A percentile compares a stretch with the other conserved stretches of the same genome.
phyloP scores from a whole-genome alignment of 352 stramenopile genomes.

The Thalassiosira hispida region DNA sequence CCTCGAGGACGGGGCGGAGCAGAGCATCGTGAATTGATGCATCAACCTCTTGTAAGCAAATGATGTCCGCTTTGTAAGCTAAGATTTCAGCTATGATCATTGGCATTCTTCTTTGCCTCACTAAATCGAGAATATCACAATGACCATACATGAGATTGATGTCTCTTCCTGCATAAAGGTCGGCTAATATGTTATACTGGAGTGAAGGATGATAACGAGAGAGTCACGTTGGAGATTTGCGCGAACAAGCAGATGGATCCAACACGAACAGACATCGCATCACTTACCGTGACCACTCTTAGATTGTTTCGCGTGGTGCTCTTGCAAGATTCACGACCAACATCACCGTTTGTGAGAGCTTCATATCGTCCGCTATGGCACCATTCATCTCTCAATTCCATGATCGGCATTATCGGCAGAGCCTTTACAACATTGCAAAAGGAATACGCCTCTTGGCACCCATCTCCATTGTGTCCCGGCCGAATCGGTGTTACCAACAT shows the following conservation, averaged over 20 bases:
- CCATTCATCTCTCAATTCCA: slow-evolving; percentile 43
- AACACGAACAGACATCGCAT: not conserved
- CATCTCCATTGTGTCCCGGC: slow-evolving; percentile 35
- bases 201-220: not conserved
- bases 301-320: slow-evolving; percentile 10
- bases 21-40: slow-evolving; percentile 60
- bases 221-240: not conserved
- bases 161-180: slow-evolving; percentile 65
- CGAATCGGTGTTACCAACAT: slow-evolving; percentile 47
- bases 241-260: too few species aligned
- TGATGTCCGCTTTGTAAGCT: slow-evolving; percentile 71
- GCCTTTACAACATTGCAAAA: slow-evolving; percentile 53
- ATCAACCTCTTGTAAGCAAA: slow-evolving; percentile 85
- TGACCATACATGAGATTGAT: slow-evolving; percentile 62
- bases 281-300: slow-evolving; percentile 37
- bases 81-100: slow-evolving; percentile 81
- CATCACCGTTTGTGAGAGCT: not conserved
- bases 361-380: not conserved
- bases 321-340: not conserved
- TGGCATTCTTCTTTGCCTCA: slow-evolving; percentile 61
- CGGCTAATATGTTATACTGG: slow-evolving; percentile 83
- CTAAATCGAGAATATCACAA: slow-evolving; percentile 50
- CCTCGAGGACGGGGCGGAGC: slow-evolving; percentile 53
- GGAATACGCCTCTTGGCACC: slow-evolving; percentile 65
- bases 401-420: slow-evolving; percentile 52